Percentiles rank a stretch among this genome's conserved stretches.
Evolutionary conservation across 208 protist species (phyloP).

Genomic region (Herpetomonas samuelpessoai): DNA sequence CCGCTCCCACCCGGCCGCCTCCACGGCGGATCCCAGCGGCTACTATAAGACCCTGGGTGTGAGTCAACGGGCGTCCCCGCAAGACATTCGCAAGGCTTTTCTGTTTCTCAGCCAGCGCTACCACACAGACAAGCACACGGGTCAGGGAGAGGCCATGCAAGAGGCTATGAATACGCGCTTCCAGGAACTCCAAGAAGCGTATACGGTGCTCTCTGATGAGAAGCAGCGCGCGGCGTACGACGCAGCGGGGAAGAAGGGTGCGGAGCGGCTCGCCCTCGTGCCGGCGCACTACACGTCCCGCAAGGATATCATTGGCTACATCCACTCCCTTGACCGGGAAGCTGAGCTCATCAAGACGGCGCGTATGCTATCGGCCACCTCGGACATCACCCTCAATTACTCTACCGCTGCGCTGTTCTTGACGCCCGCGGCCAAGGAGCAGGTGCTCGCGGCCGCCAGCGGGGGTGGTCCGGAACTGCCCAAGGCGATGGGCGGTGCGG

Average conservation of each 20-base stretch:
- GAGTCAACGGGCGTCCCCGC: constrained; percentile 35
- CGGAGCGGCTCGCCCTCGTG: constrained; percentile 56
- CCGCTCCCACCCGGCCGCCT: neutral
- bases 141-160: constrained; percentile 30
- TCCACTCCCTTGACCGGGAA: constrained; percentile 64
- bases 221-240: constrained; percentile 79
- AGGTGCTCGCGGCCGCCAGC: constrained; percentile 3
- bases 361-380: constrained; percentile 55
- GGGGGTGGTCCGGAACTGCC: neutral
- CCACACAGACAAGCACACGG: constrained; percentile 84
- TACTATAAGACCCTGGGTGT: constrained; percentile 83
- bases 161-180: constrained; percentile 79
- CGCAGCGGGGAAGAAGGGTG: constrained; percentile 37
- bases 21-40: constrained; percentile 37
- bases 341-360: constrained; percentile 46
- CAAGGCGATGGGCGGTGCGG: neutral
- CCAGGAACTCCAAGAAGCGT: constrained; percentile 75
- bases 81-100: constrained; percentile 75
- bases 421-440: constrained; percentile 4
- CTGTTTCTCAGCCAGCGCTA: constrained; percentile 75
- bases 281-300: constrained; percentile 29
- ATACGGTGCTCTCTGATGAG: constrained; percentile 72
- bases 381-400: constrained; percentile 44
- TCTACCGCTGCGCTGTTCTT: constrained; percentile 56
- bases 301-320: constrained; percentile 53